A percentile compares a stretch with the other conserved stretches of the same genome.
Evolutionary conservation across 1,284 basidiomycete genomes (phyloP).

Genomic region (Rhodotorula sp.): DNA sequence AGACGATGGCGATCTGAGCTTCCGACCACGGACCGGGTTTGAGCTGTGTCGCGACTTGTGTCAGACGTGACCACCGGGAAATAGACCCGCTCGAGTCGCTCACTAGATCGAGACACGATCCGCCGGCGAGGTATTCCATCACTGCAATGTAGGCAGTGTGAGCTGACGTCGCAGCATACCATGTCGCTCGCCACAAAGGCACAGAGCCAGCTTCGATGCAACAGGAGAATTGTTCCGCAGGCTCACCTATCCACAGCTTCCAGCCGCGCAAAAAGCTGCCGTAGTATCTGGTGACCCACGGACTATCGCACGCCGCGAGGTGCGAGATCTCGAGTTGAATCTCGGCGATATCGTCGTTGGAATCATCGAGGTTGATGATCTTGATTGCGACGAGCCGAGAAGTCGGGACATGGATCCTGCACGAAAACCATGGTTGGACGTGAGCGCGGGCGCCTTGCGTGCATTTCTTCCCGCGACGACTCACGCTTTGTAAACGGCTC

Average conservation of each 20-base stretch:
- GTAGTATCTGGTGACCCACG: constrained; percentile 93
- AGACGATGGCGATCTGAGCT: constrained; percentile 88
- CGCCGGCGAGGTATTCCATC: constrained; percentile 98
- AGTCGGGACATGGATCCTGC: constrained; percentile 80
- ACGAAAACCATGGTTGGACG: neutral
- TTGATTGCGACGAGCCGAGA: constrained; percentile 96
- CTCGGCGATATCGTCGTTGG: constrained; percentile 92
- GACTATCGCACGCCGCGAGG: constrained; percentile 89
- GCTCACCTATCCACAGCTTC: constrained; percentile 81
- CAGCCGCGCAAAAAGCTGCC: constrained; percentile 95
- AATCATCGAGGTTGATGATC: constrained; percentile 74
- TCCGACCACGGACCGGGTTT: constrained; percentile 89
- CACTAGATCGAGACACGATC: constrained; percentile 88
- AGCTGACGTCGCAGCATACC: too few relatives aligned
- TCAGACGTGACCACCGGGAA: neutral
- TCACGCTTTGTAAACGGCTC: constrained; percentile 79
- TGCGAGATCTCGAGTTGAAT: constrained; percentile 98
- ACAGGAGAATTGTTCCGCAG: too few relatives aligned
- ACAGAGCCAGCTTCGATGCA: too few relatives aligned
- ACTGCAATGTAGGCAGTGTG: constrained; percentile 51
- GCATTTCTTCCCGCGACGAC: constrained; percentile 32
- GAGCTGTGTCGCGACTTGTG: constrained; percentile 52
- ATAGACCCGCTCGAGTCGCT: constrained; percentile 20
- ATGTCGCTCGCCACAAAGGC: too few relatives aligned
- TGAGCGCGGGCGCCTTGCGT: neutral